These are phyloP conservation scores for Knufia petricola DNA, from an alignment of 2,329 filamentous ascomycete species.

Conservation along the genomic window DNA sequence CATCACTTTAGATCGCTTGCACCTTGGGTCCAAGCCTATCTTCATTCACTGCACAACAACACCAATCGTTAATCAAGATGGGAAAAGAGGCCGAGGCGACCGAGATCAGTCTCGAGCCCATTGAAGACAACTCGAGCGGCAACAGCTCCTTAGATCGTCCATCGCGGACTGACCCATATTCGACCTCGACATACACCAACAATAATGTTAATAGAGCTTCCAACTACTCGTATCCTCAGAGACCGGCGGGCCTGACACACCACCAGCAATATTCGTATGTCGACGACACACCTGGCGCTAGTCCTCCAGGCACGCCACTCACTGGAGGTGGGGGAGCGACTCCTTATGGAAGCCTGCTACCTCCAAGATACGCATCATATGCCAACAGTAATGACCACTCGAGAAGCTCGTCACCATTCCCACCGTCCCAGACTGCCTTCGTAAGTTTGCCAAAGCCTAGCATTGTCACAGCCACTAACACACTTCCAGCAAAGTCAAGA, in stretches of 20 bases:
- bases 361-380: conserved; percentile 14
- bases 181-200: background rate
- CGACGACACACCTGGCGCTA: conserved; percentile 7
- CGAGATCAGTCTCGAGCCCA: conserved; percentile 5
- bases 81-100: conserved; percentile 4
- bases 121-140: conserved; percentile 8
- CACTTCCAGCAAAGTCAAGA: conserved; percentile 27
- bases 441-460: conserved; percentile 20
- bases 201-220: conserved; percentile 2
- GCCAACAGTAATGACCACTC: conserved; percentile 13
- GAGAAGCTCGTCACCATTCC: conserved; percentile 25
- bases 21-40: too few species aligned
- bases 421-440: conserved; percentile 26
- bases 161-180: conserved; percentile 7
- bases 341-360: conserved; percentile 4
- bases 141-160: conserved; percentile 9
- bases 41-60: background rate
- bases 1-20: background rate
- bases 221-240: background rate
- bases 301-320: conserved; percentile 4
- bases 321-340: conserved; percentile 6
- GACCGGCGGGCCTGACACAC: background rate
- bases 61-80: conserved; percentile 6
- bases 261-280: conserved; percentile 7
- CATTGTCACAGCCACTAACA: conserved; percentile 10